phyloP scores from a whole-genome alignment of 2,329 filamentous ascomycete species.

The Aspergillus pseudoviridinutans region DNA sequence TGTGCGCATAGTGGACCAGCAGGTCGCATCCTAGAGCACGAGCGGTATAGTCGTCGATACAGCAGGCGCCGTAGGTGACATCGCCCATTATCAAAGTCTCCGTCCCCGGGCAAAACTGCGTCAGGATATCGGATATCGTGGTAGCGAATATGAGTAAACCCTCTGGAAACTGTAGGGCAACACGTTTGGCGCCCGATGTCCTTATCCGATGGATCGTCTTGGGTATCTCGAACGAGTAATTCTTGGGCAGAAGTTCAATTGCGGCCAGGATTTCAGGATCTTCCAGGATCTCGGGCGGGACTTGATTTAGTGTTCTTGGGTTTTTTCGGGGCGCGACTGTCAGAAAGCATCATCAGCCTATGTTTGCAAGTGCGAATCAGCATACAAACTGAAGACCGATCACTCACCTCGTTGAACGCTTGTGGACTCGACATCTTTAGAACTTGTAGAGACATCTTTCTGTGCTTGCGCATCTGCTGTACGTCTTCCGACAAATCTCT shows the following conservation, averaged over 20 bases:
- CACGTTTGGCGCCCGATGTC: constrained; percentile 69
- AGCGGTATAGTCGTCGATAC: constrained; percentile 97
- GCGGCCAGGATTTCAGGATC: constrained; percentile 83
- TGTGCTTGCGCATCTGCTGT: constrained; percentile 56
- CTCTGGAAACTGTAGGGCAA: constrained; percentile 97
- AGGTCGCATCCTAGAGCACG: constrained; percentile 90
- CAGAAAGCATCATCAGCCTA: constrained; percentile 1
- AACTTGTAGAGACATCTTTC: constrained; percentile 55
- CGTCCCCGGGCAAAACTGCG: constrained; percentile 85
- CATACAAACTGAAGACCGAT: not conserved
- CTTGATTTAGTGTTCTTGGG: constrained; percentile 81
- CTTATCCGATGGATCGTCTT: constrained; percentile 96
- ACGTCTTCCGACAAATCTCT: constrained; percentile 83
- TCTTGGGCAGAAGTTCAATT: constrained; percentile 80
- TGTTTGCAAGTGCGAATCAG: constrained; percentile 8
- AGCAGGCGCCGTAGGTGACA: constrained; percentile 97
- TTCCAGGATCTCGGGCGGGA: constrained; percentile 80
- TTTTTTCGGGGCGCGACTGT: constrained; percentile 68
- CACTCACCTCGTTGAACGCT: constrained; percentile 38
- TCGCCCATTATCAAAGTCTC: constrained; percentile 99
- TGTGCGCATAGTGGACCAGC: constrained; percentile 94
- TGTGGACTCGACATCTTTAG: constrained; percentile 62
- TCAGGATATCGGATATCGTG: constrained; percentile 93
- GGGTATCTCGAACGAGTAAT: constrained; percentile 97
- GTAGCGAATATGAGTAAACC: constrained; percentile 93